A percentile compares a stretch with the other conserved stretches of the same genome.
Conservation (phyloP, 169 alveolate genomes). For the Neospora caninum region DNA sequence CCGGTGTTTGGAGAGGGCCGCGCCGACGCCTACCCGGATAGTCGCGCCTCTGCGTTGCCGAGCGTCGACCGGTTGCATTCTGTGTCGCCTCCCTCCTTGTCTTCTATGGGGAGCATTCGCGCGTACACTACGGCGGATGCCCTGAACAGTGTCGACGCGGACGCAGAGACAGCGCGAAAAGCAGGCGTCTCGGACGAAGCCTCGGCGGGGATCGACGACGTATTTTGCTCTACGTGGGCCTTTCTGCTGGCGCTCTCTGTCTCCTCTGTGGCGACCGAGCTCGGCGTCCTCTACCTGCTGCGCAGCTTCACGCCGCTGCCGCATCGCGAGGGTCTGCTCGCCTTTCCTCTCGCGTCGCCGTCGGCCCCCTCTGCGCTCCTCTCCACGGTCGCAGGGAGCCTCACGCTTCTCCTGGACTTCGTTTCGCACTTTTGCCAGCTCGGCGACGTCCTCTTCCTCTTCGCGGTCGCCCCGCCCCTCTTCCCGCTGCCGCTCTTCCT, state of each 20-base stretch:
- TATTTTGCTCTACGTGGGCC: neutral
- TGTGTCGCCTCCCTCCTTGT: neutral
- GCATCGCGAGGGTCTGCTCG: neutral
- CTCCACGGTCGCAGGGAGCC: neutral
- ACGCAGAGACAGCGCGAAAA: neutral
- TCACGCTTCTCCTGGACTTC: constrained; percentile 1
- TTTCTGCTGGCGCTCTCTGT: neutral
- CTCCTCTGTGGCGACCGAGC: neutral
- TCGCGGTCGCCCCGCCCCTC: neutral
- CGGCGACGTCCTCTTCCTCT: constrained; percentile 6
- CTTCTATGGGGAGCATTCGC: neutral
- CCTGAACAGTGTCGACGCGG: neutral
- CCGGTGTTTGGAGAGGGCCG: neutral
- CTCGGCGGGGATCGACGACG: neutral
- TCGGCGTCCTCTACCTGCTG: neutral
- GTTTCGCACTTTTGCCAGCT: constrained; percentile 1
- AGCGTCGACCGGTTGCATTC: too few species aligned
- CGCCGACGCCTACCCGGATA: too few species aligned
- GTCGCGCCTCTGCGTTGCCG: too few species aligned
- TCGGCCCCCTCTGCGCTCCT: neutral
- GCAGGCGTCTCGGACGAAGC: neutral
- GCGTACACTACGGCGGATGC: neutral
- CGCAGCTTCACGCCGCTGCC: neutral
- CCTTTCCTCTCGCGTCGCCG: neutral
- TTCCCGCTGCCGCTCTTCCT: constrained; percentile 6